Conservation (phyloP, 108 stramenopile genomes). For the Cyclotella baltica region DNA sequence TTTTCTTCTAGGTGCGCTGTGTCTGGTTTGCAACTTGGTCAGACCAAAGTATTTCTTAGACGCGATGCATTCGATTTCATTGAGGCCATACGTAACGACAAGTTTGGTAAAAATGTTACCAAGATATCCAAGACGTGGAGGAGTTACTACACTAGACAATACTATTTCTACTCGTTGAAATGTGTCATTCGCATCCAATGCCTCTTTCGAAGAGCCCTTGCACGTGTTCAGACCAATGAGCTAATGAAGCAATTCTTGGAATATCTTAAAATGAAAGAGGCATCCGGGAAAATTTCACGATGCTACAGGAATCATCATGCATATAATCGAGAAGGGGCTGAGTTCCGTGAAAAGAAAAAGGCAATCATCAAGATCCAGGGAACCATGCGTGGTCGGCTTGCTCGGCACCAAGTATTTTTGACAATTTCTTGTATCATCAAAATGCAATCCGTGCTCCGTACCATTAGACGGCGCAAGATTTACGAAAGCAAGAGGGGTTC, state of each 20-base stretch:
- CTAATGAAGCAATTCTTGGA: constrained; percentile 45
- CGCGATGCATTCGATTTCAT: constrained; percentile 70
- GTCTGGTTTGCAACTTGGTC: constrained; percentile 72
- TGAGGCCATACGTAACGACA: constrained; percentile 58
- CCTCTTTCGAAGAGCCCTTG: constrained; percentile 30
- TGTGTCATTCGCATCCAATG: constrained; percentile 46
- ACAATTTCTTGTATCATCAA: constrained; percentile 28
- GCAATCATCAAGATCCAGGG: constrained; percentile 49
- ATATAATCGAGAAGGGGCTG: constrained; percentile 42
- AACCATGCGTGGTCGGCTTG: constrained; percentile 36
- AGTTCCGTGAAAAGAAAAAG: constrained; percentile 31
- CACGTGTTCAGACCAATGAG: constrained; percentile 27
- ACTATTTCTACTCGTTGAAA: constrained; percentile 7
- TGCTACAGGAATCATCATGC: constrained; percentile 42
- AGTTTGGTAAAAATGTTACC: constrained; percentile 52
- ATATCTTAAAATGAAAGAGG: constrained; percentile 34
- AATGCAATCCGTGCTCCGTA: constrained; percentile 41
- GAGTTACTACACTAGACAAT: constrained; percentile 27
- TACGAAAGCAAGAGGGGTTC: constrained; percentile 28
- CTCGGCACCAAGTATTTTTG: constrained; percentile 34
- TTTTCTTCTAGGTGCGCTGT: constrained; percentile 62
- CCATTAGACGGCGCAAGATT: constrained; percentile 16
- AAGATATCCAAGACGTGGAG: constrained; percentile 51
- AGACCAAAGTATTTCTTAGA: constrained; percentile 80
- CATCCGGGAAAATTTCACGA: constrained; percentile 45